A percentile compares a stretch with the other conserved stretches of the same genome.
Evolutionary conservation across 345 rosid genomes (phyloP).

Genomic region (Populus deltoides): DNA sequence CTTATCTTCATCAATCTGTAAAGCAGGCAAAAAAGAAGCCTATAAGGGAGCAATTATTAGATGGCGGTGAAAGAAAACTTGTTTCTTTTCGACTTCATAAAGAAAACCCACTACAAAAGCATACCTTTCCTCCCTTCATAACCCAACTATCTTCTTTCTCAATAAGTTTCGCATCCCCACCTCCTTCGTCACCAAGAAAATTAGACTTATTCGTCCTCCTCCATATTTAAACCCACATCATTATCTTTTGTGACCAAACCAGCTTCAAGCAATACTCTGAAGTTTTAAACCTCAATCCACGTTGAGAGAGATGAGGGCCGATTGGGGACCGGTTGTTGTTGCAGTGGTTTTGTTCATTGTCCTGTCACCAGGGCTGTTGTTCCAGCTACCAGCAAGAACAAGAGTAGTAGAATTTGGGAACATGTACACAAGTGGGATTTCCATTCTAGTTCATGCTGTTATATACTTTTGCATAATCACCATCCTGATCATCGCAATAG

Average conservation of each 20-base stretch:
- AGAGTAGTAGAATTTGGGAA: slow-evolving; percentile 91
- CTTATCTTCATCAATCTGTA: slow-evolving; percentile 14
- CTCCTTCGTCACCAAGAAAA: slow-evolving; percentile 58
- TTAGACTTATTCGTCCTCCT: slow-evolving; percentile 15
- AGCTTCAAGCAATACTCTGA: slow-evolving; percentile 2
- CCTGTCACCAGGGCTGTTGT: slow-evolving; percentile 80
- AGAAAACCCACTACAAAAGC: slow-evolving; percentile 42
- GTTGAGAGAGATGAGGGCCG: slow-evolving; percentile 48
- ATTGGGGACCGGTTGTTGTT: slow-evolving; percentile 83
- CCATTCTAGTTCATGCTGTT: slow-evolving; percentile 83
- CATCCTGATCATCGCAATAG: slow-evolving; percentile 72
- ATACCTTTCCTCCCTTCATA: slow-evolving; percentile 47
- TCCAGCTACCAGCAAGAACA: slow-evolving; percentile 75
- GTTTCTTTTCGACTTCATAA: slow-evolving; percentile 32
- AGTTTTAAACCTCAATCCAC: not conserved
- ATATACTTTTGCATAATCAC: slow-evolving; percentile 76
- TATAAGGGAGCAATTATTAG: slow-evolving; percentile 27
- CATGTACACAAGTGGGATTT: slow-evolving; percentile 84
- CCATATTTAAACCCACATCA: slow-evolving; percentile 19
- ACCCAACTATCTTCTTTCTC: slow-evolving; percentile 26
- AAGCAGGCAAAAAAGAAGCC: slow-evolving; percentile 26
- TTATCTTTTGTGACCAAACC: not conserved
- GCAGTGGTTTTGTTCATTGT: slow-evolving; percentile 73
- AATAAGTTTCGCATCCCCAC: slow-evolving; percentile 48
- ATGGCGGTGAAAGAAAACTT: slow-evolving; percentile 16